Base-by-base conservation (phyloP, 176 grass and related monocot species). In the Oryza brachyantha region DNA sequence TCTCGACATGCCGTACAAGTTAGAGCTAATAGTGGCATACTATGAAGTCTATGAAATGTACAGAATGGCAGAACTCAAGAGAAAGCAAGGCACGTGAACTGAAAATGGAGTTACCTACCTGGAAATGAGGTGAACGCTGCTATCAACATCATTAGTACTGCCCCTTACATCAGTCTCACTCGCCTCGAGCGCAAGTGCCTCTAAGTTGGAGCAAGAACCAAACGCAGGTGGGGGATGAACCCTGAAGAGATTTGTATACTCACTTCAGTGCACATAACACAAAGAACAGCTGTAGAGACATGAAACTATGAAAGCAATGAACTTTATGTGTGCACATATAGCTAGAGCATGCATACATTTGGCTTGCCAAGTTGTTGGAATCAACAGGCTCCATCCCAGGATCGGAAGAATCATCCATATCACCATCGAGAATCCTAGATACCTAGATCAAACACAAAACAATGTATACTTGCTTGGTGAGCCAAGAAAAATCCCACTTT, bases 141-240 rank as follows among this genome's bases (percentile, higher is more conserved):
- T 76, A 29, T 86, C 84, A 14, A 25, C 77, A 69, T 90, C 66
- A 31, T 83, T 70, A 38, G 21, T 65, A 1, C 41, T 79, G 76
- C 66, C 85, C 22, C 81, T 19, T 21, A 9, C 61, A 43, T 86
- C 77, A 45, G 39, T 40, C 21, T 64, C 81, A 40, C 55, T 78
- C 48, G 75, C 65, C 66, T 93, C 91, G 1, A 81, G 74, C 4
- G 22, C 91, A 80, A 92, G 79, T 1, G 55, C 87, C 76, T 92
- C 89, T 7, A 94, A 59, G 86, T 94, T 92, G 70, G 89, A 80
- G 5, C 87, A 88, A 11, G 79, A 97, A 61, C 86, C 86, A 73
- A 94, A 94, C 3, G 79, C 87, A 60, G 89, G 89, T 73, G 84
- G 82, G 54, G 94, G 83, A 43, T 92, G 86, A 58, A 76, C 21